Base-by-base conservation (phyloP, 148 eudicot species). In the Rhododendron ferrugineum region DNA sequence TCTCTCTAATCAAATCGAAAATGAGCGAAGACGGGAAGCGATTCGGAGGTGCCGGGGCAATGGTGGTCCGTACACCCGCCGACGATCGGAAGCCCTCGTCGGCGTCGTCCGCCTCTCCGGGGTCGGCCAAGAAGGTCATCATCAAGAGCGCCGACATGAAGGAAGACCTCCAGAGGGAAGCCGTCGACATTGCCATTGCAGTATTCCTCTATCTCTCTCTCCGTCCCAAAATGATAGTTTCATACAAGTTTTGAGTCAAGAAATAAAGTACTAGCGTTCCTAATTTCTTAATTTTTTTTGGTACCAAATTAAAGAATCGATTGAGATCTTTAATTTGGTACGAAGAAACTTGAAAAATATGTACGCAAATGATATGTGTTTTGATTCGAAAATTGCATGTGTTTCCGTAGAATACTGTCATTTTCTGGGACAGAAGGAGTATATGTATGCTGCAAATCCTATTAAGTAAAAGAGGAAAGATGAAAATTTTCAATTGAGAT, bases 111-210 rank as follows among this genome's bases (percentile, higher is more conserved):
- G 13, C 73, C 15, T 52, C 89, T 36, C 68, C 88, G 28, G n/a
- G 83, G 22, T 72, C 87, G 44, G 58, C 89, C 78, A 93, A 87
- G 86, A 95, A 95, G 60, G 87, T 92, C 84, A 84, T 88, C 64
- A 85, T 96, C 37, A 96, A 96, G 89, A 96, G 96, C 88, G 98
- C 97, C 22, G 98, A 96, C 42, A 95, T 96, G 99, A 90, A 87
- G 76, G 94, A 91, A 2, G 96, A 94, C 80, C 58, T 96, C 90
- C 99, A 96, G 91, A 90, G 90, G 68, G 98, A 96, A 82, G 98
- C 99, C 70, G 75, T 96, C 85, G 92, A 95, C 83, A 89, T 95
- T 86, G 97, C 99, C 83, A 88, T 96, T 81, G 86, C 93, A 66
- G 54, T 50, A 54, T 70, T 23, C 52, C 62, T 66, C 44, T 83